These are phyloP conservation scores for Exophiala oligosperma DNA, from an alignment of 2,329 filamentous ascomycete genomes.

Conservation along the genomic window DNA sequence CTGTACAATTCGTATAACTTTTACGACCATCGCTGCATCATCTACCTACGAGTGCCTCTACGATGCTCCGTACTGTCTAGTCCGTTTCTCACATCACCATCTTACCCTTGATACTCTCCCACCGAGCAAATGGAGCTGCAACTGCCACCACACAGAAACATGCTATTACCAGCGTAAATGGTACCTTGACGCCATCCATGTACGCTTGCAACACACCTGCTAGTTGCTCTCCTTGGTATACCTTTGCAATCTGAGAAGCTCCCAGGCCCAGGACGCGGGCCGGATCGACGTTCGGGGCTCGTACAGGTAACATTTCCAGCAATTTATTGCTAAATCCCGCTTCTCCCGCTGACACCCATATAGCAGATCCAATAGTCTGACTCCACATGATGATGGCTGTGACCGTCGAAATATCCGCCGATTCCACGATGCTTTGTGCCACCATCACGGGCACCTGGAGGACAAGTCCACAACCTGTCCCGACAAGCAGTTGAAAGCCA, in stretches of 20 bases:
- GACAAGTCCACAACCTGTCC: conserved; percentile 29
- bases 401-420: conserved; percentile 31
- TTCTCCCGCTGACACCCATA: conserved; percentile 34
- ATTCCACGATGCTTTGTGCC: conserved; percentile 27
- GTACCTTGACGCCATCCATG: conserved; percentile 32
- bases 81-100: too few relatives aligned
- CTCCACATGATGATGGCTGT: conserved; percentile 26
- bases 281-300: conserved; percentile 30
- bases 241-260: conserved; percentile 32
- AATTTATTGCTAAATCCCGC: conserved; percentile 35
- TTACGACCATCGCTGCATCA: too few relatives aligned
- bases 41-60: too few relatives aligned
- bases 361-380: conserved; percentile 12
- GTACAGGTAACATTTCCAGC: conserved; percentile 25
- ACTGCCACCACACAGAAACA: not conserved
- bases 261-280: conserved; percentile 30
- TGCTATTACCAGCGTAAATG: conserved; percentile 25
- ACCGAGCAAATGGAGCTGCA: too few relatives aligned
- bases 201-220: conserved; percentile 32
- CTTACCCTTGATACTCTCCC: too few relatives aligned
- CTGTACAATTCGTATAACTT: too few relatives aligned
- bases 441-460: conserved; percentile 31
- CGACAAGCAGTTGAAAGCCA: conserved; percentile 38
- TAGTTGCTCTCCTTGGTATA: conserved; percentile 30
- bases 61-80: too few relatives aligned